phyloP scores from a whole-genome alignment of 345 rosid species.

The Balakata baccata region DNA sequence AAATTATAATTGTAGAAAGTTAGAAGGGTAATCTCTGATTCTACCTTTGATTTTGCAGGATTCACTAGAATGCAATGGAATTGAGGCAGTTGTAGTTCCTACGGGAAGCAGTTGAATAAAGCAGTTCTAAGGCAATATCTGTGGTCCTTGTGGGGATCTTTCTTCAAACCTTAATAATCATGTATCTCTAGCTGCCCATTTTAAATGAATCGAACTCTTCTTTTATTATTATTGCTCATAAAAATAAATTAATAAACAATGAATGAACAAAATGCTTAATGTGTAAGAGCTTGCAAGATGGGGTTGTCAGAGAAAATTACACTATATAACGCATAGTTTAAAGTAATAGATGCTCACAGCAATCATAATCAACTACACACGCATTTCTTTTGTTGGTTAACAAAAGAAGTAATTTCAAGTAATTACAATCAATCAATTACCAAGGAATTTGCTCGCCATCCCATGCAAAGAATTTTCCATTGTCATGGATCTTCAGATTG shows the following conservation, averaged over 20 bases:
- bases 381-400: no score
- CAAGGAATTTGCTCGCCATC: slow-evolving; percentile 93
- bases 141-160: background rate
- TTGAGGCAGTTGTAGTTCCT: background rate
- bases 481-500: slow-evolving; percentile 53
- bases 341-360: background rate
- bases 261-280: background rate
- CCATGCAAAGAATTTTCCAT: slow-evolving; percentile 94
- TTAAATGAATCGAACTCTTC: background rate
- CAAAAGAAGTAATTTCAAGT: no score
- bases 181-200: background rate
- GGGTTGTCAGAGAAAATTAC: background rate
- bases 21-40: background rate
- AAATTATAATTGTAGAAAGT: background rate
- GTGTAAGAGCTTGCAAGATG: background rate
- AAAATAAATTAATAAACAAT: background rate
- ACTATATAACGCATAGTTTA: background rate
- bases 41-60: slow-evolving; percentile 9
- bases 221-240: background rate
- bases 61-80: slow-evolving; percentile 10
- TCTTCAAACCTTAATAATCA: background rate
- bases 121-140: background rate
- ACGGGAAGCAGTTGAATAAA: background rate
- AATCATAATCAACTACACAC: background rate
- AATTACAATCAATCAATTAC: slow-evolving; percentile 22